Percentiles rank a stretch among this genome's conserved stretches.
Evolutionary conservation across 129 eudicot genomes (phyloP).

Genomic region (Pittosporum tobira): DNA sequence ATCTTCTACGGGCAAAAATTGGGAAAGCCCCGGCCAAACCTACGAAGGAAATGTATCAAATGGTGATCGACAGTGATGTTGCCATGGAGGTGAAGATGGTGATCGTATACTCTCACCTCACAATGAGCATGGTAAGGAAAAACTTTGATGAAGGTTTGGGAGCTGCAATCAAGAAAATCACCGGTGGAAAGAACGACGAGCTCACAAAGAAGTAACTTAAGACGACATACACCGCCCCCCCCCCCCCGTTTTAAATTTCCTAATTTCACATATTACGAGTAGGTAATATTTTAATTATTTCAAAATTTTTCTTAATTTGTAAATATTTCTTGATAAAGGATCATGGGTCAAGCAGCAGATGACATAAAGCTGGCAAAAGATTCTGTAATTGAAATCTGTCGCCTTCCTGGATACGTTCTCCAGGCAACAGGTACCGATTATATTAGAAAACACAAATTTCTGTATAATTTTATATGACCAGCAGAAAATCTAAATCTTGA

Average conservation of each 20-base stretch:
- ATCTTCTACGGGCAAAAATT: slow-evolving; percentile 34
- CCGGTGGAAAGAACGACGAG: slow-evolving; percentile 56
- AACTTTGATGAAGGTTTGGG: slow-evolving; percentile 62
- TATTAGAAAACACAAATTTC: not conserved
- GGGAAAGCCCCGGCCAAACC: slow-evolving; percentile 43
- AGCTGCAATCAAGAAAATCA: slow-evolving; percentile 48
- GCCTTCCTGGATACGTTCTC: slow-evolving; percentile 65
- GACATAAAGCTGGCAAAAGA: slow-evolving; percentile 57
- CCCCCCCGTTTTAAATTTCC: not conserved
- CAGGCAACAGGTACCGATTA: slow-evolving; percentile 48
- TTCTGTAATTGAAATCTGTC: slow-evolving; percentile 53
- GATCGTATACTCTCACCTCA: slow-evolving; percentile 44
- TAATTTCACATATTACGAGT: too few relatives aligned
- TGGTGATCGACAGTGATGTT: slow-evolving; percentile 48
- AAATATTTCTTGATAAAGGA: slow-evolving; percentile 28
- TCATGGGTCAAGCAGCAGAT: slow-evolving; percentile 59
- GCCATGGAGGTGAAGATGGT: slow-evolving; percentile 53
- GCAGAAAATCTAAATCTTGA: not conserved
- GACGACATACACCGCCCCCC: too few relatives aligned
- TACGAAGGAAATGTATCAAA: slow-evolving; percentile 55
- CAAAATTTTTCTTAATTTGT: not conserved
- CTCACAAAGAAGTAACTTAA: slow-evolving; percentile 52
- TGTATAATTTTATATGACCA: not conserved
- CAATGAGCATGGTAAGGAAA: slow-evolving; percentile 70
- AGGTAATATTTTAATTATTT: not conserved